Base-by-base conservation (phyloP, 257 asterid species). In the Rubia yunnanensis region DNA sequence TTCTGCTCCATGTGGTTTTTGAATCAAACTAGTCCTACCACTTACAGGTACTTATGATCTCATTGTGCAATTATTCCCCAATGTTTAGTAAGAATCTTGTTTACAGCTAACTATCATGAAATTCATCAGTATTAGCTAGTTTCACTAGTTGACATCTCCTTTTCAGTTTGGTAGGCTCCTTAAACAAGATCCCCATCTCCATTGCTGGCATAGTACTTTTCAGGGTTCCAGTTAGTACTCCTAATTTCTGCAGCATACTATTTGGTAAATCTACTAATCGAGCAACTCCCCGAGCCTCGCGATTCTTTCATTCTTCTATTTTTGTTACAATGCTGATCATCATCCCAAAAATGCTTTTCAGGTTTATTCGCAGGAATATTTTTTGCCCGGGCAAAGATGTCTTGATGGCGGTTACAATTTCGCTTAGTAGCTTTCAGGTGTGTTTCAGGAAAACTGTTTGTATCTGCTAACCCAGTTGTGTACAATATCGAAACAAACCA, bases 1-100 rank as follows among this genome's bases (percentile, higher is more conserved):
- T 81, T 81, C 78, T 72, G 81, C 35, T 78, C 86, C 10, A 78
- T 81, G 79, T 81, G 86, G 86, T 81, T 81, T 64, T 71, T 81
- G 66, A 65, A 72, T 70, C 83, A 81, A 71, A 78, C 86, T 35
- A 69, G 83, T 39, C 86, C 86, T 55, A 81, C 86, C 31, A 81
- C 86, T 52, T 81, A 81, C 77, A 81, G 86, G 86, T 75, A 67
- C 55, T 32, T 17, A 31, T 9, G n/a, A 44, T 10, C 27, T 44
- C 39, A 46, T 23, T 17, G n/a, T 23, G 34, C 18, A n/a, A n/a
- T n/a, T n/a, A n/a, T n/a, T n/a, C n/a, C n/a, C n/a, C n/a, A n/a
- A n/a, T 35, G 24, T 59, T 18, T 15, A 20, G 44, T 54, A 15
- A 18, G 5, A 34, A 38, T 28, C 26, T 18, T 18, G 5, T 31